Evolutionary conservation across 306 rosid genomes (phyloP), one percentile per base, ranked within the genome.

Genomic region (Quercus ilex): DNA sequence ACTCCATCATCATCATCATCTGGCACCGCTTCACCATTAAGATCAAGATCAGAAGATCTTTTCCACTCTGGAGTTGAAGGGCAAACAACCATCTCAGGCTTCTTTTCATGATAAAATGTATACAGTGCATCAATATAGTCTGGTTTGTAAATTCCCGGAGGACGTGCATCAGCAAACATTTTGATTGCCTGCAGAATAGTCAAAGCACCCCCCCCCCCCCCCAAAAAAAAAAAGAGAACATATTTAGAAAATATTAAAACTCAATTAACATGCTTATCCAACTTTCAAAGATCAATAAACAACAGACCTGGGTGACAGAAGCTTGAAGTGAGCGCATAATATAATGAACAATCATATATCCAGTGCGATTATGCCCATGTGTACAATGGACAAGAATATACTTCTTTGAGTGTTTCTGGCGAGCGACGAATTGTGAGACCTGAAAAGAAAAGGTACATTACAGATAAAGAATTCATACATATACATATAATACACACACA

Each of bases 51-150:
- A 67, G 97, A 88, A 84, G 99, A 90, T 79, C 97, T 91, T 85
- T 96, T 96, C 99, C 99, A 96, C 78, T 96, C 99, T 0, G 99
- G 99, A 80, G 97, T 96, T 46, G 94, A 75, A n/a, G 99, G 99
- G 79, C 96, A 96, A 74, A 85, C 88, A 82, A 89, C 85, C 84
- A 83, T 82, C 73, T 96, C 98, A 33, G 98, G 98, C 80, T 77
- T 93, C 82, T 79, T 91, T 85, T 96, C 99, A 62, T 96, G 99
- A 85, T 96, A 96, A 86, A 96, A 96, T 53, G 90, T 9, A 60
- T 96, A 96, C 70, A 96, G 75, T 0, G 92, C 97, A 83, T 93
- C 98, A 81, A 96, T 83, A 51, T 96, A 96, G 78, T 96, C 98
- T 20, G 97, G 94, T 85, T 96, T 96, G 85, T 96, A 96, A 78